Conservation (phyloP, 1,284 basidiomycete species). For the Sporisorium iseilematis-ciliati region DNA sequence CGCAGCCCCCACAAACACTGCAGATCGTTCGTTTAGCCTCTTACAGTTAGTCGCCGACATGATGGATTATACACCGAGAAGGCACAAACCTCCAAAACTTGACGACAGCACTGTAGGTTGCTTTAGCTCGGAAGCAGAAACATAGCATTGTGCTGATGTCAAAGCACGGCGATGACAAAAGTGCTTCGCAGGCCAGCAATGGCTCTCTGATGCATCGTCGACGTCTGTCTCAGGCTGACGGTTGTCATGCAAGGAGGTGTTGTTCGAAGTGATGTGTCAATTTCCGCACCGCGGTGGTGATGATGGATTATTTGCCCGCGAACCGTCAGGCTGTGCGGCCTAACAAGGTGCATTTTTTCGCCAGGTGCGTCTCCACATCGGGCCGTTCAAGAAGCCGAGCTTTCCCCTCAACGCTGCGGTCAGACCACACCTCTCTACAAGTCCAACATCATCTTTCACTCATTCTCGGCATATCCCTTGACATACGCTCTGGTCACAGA, state of each 20-base stretch:
- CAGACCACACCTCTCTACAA: constrained; percentile 1
- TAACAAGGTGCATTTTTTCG: not conserved
- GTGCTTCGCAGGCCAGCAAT: no score
- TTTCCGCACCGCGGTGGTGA: not conserved
- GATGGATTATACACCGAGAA: not conserved
- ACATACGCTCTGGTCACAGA: not conserved
- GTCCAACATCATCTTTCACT: not conserved
- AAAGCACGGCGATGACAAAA: no score
- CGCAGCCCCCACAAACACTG: constrained; percentile 1
- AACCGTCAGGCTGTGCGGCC: not conserved
- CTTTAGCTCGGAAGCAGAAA: no score
- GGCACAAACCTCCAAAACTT: no score
- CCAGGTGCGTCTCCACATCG: not conserved
- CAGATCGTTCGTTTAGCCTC: constrained; percentile 1
- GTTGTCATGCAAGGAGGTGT: constrained; percentile 8
- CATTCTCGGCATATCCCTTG: not conserved
- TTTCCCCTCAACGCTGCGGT: not conserved
- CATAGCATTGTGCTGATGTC: no score
- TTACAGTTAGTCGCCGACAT: constrained; percentile 5
- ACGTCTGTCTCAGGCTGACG: not conserved
- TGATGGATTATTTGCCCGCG: not conserved
- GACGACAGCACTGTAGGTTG: no score
- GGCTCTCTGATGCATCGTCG: not conserved
- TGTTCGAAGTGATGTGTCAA: constrained; percentile 2
- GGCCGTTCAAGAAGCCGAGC: constrained; percentile 6